A percentile compares a stretch with the other conserved stretches of the same genome.
Conservation (phyloP, 768 basidiomycete genomes). For the Lepiota brunneoincarnata region DNA sequence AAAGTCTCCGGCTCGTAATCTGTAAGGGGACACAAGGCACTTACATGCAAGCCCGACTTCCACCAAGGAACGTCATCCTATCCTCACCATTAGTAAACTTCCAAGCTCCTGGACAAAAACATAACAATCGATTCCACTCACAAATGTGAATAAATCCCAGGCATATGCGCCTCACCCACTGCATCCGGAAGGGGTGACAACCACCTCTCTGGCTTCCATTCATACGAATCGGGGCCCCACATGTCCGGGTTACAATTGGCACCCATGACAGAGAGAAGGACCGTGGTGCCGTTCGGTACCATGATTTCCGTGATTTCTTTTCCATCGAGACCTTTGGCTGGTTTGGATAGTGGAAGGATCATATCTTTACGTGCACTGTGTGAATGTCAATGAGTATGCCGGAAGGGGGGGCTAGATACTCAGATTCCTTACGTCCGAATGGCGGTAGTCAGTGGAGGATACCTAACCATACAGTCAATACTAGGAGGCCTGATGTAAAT, state of each 20-base stretch:
- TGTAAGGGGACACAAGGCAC: not conserved
- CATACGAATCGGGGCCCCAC: conserved; percentile 46
- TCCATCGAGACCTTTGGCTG: conserved; percentile 38
- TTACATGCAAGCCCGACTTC: conserved; percentile 22
- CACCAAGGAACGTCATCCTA: conserved; percentile 24
- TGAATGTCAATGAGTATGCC: not conserved
- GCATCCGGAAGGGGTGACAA: conserved; percentile 33
- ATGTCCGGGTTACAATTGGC: conserved; percentile 38
- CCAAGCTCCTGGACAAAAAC: not conserved
- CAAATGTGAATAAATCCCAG: conserved; percentile 45
- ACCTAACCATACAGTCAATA: conserved; percentile 11
- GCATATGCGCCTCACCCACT: conserved; percentile 35
- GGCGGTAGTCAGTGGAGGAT: conserved; percentile 19
- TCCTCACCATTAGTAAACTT: not conserved
- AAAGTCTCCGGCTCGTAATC: not conserved
- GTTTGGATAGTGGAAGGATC: conserved; percentile 39
- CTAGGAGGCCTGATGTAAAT: not conserved
- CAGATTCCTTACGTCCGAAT: conserved; percentile 11
- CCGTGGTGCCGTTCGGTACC: conserved; percentile 35
- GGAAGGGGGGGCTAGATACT: not conserved
- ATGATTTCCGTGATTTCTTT: conserved; percentile 29
- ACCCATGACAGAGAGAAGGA: conserved; percentile 33
- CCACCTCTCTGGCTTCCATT: conserved; percentile 56
- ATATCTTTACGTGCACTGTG: conserved; percentile 26
- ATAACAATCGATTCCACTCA: conserved; percentile 20